Evolutionary conservation across 257 asterid genomes (phyloP), one percentile per base, ranked within the genome.

Genomic region (Nicotiana noctiflora): DNA sequence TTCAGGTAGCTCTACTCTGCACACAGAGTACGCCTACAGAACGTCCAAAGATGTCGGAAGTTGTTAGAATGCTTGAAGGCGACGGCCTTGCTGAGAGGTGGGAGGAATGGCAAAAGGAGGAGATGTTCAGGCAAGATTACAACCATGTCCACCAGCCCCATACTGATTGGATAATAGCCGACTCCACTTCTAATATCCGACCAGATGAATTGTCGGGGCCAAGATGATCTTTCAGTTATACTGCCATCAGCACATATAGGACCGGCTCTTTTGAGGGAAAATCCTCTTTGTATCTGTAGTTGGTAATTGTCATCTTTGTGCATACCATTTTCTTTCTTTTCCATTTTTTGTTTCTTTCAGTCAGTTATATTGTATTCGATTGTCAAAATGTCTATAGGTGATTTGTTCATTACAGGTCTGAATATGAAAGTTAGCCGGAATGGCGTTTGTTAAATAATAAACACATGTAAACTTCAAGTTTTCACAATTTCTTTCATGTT

Each of bases 51-150:
- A 88, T 88, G 91, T 86, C 91, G 0, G 88, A 86, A 34, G 91
- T 88, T 11, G 91, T 88, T 7, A 76, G 91, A 70, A 88, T 88
- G 91, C 88, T 88, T 18, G 91, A 88, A 80, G 91, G 91, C 6
- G 91, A 88, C 55, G 89, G 89, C n/a, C 79, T 88, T 82, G 88
- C 91, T 3, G 88, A 86, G 88, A 84, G 86, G 68, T 86, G 91
- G 89, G 89, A 86, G 49, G 89, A 84, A 77, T 88, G 91, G 91
- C 89, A 88, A 70, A 86, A 88, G 81, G 91, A 84, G 52, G 91
- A 86, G 74, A 80, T 86, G 85, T 80, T 82, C 79, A 86, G 89
- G 29, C 89, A 86, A 81, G 89, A 82, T 31, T 74, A 77, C 79
- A 80, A 31, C 78, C 85, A 84, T 75, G 59, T 31, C 37, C 81